These are phyloP conservation scores for Alternaria viburni DNA, from an alignment of 2,329 filamentous ascomycete genomes.

Conservation along the genomic window DNA sequence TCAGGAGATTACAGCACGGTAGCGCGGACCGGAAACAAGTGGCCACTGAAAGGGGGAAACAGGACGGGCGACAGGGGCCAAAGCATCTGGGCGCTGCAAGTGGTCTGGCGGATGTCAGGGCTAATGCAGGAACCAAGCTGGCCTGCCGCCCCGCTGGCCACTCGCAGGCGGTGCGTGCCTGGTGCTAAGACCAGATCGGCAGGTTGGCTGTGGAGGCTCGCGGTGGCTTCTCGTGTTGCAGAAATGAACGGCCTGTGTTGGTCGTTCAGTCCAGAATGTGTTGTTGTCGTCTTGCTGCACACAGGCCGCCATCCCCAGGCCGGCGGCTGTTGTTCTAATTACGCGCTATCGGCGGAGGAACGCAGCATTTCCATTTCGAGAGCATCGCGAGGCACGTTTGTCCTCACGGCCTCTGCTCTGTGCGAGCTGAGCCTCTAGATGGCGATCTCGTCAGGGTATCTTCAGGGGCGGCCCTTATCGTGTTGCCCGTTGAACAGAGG, in stretches of 20 bases:
- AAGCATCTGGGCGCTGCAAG: conserved; percentile 32
- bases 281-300: conserved; percentile 21
- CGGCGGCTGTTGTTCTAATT: conserved; percentile 31
- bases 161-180: conserved; percentile 30
- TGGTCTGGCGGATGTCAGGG: conserved; percentile 37
- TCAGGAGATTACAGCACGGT: conserved; percentile 47
- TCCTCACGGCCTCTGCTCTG: conserved; percentile 6
- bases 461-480: conserved; percentile 25
- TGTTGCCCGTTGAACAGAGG: conserved; percentile 16
- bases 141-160: conserved; percentile 35
- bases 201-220: conserved; percentile 33
- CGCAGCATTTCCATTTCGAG: conserved; percentile 9
- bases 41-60: conserved; percentile 41
- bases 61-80: conserved; percentile 36
- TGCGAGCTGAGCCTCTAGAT: conserved; percentile 8
- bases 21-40: conserved; percentile 42
- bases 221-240: conserved; percentile 42
- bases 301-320: conserved; percentile 21
- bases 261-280: conserved; percentile 32
- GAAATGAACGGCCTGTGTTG: conserved; percentile 36
- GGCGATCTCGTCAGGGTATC: conserved; percentile 11
- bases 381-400: conserved; percentile 2
- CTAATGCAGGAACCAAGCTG: conserved; percentile 47
- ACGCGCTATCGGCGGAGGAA: conserved; percentile 17
- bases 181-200: conserved; percentile 36